Conservation (phyloP, 768 basidiomycete species). For the Lentinula sp. region DNA sequence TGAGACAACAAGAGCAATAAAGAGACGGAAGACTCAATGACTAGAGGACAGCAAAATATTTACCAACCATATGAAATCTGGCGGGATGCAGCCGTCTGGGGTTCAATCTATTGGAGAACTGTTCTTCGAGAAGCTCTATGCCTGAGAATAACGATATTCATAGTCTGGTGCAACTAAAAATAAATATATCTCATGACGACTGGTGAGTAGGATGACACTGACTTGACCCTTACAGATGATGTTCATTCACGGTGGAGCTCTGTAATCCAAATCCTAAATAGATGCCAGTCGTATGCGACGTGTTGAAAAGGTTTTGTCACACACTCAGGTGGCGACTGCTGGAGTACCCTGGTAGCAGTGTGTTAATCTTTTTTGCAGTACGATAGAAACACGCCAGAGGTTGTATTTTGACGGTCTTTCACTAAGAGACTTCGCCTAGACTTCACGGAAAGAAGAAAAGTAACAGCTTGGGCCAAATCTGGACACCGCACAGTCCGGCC, state of each 20-base stretch:
- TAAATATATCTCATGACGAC: background rate
- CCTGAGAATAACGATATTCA: slow-evolving; percentile 2
- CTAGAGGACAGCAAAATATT: background rate
- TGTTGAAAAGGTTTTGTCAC: background rate
- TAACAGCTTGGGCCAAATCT: too few species aligned
- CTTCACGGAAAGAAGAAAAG: too few species aligned
- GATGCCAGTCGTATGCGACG: slow-evolving; percentile 1
- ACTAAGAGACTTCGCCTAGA: too few species aligned
- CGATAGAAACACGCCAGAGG: too few species aligned
- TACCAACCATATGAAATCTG: background rate
- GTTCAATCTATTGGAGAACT: background rate
- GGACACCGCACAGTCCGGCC: too few species aligned
- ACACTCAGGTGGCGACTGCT: background rate
- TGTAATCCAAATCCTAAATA: background rate
- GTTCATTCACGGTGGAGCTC: background rate
- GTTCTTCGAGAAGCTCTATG: background rate
- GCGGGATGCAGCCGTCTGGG: background rate
- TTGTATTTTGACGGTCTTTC: too few species aligned
- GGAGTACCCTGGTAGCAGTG: too few species aligned
- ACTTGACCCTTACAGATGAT: background rate
- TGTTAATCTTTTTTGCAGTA: too few species aligned
- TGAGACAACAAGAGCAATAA: background rate
- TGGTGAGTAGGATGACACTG: background rate
- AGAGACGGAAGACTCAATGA: background rate
- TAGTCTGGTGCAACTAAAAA: background rate